Evolutionary conservation across 257 asterid genomes (phyloP), one percentile per base, ranked within the genome.

Genomic region (Scutellaria baicalensis): DNA sequence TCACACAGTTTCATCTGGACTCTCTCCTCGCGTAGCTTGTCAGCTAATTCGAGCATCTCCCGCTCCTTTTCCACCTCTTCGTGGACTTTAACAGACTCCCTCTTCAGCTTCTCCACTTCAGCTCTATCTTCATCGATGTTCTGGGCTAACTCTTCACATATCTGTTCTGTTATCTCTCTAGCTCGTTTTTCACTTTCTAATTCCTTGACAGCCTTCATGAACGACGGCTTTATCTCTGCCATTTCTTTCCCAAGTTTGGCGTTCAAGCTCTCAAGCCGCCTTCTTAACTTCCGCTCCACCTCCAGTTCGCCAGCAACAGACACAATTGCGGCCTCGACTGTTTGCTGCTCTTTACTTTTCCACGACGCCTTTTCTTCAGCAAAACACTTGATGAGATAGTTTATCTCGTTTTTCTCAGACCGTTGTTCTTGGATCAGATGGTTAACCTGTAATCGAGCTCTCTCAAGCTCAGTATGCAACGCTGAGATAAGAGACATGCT

Each of bases 381-480:
- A 49, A 87, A 87, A 75, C 88, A 81, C 73, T 93, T 90, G 72
- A 88, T 77, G 72, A 93, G 84, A 62, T 86, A 82, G 78, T 63
- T 82, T n/a, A 86, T 68, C 72, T 88, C 97, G 11, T 75, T 77
- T 64, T 83, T 87, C 48, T 85, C 92, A 0, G 84, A 70, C 3
- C 83, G 83, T 42, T 85, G 91, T 58, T 90, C 98, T 55, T 85
- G 98, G 83, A 93, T 82, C 8, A 89, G 81, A 64, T 89, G 95
- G 61, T 93, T 91, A 16, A 89, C 94, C 73, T 84, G 96, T 14
- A 91, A 76, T 18, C 96, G 96, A 18, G 96, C 97, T 63, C 99
- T 78, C 83, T 93, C 99, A 12, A 93, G 96, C 89, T 93, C 99
- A 2, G 94, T 80, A 65, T 91, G 95, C 57, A 93, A 92, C 13